Conservation (phyloP, 1,139 yeast genomes). For the Hanseniaspora uvarum region DNA sequence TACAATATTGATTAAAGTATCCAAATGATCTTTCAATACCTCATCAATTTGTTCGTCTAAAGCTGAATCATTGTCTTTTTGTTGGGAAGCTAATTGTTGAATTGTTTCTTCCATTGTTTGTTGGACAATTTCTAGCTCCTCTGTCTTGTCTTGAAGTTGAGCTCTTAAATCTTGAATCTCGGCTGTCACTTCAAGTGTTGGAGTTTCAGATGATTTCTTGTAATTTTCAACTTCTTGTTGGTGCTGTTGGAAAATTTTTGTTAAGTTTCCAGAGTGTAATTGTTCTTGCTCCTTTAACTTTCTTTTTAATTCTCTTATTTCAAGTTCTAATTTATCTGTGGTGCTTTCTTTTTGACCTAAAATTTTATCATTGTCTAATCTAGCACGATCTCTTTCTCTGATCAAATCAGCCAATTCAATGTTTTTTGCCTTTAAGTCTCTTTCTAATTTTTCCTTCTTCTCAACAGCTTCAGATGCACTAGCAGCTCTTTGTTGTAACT, state of each 20-base stretch:
- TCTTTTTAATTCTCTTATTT: constrained; percentile 52
- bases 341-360: constrained; percentile 59
- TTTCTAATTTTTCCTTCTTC: constrained; percentile 71
- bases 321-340: constrained; percentile 56
- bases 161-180: constrained; percentile 34
- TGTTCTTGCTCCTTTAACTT: constrained; percentile 56
- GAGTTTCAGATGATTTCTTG: constrained; percentile 29
- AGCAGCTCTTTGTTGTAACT: constrained; percentile 77
- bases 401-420: constrained; percentile 81
- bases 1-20: constrained; percentile 47
- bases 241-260: constrained; percentile 53
- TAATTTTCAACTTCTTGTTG: constrained; percentile 44
- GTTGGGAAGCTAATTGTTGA: constrained; percentile 47
- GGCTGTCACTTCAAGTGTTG: neutral
- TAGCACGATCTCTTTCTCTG: constrained; percentile 81
- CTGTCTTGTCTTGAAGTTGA: constrained; percentile 55
- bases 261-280: constrained; percentile 55
- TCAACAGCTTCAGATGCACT: constrained; percentile 88
- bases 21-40: constrained; percentile 42
- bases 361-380: constrained; percentile 67
- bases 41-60: constrained; percentile 52
- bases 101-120: constrained; percentile 72
- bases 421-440: constrained; percentile 75
- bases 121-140: constrained; percentile 69
- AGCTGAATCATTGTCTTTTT: constrained; percentile 45